A percentile compares a stretch with the other conserved stretches of the same genome.
Conservation (phyloP, 768 basidiomycete species). For the Tulasnella sp. region DNA sequence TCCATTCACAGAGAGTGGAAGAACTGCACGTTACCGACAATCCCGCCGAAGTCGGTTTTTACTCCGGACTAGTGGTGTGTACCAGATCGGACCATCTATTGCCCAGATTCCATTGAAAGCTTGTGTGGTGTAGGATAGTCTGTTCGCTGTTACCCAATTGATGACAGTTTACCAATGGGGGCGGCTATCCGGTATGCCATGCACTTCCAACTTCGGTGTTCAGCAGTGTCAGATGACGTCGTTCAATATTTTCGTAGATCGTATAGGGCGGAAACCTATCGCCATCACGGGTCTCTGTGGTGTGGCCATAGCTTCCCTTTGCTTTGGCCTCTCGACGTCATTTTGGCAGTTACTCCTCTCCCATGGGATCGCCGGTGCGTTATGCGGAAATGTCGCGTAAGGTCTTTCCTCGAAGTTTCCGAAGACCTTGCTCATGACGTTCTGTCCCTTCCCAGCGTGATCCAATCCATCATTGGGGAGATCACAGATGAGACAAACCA, state of each 20-base stretch:
- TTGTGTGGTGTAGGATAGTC: constrained; percentile 4
- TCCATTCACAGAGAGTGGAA: constrained; percentile 48
- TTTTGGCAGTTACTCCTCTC: background rate
- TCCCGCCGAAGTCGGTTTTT: constrained; percentile 16
- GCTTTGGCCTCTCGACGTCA: constrained; percentile 17
- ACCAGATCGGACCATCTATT: background rate
- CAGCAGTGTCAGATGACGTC: background rate
- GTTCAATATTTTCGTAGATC: constrained; percentile 12
- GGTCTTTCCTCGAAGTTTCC: background rate
- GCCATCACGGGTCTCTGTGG: constrained; percentile 19
- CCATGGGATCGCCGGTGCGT: constrained; percentile 6
- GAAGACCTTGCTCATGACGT: background rate
- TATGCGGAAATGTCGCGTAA: constrained; percentile 13
- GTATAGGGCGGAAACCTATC: constrained; percentile 21
- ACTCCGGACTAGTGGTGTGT: constrained; percentile 15
- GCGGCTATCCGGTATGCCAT: constrained; percentile 19
- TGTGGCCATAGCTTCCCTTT: background rate
- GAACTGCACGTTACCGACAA: constrained; percentile 15
- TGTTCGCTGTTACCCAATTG: constrained; percentile 19
- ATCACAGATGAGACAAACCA: constrained; percentile 23
- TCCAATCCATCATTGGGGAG: constrained; percentile 25
- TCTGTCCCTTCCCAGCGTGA: constrained; percentile 28
- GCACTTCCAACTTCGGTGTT: background rate
- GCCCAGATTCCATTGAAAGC: background rate
- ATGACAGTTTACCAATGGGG: constrained; percentile 18